A percentile compares a stretch with the other conserved stretches of the same genome.
Evolutionary conservation across 345 rosid species (phyloP).

Genomic region (Eucalyptus erythrocorys): DNA sequence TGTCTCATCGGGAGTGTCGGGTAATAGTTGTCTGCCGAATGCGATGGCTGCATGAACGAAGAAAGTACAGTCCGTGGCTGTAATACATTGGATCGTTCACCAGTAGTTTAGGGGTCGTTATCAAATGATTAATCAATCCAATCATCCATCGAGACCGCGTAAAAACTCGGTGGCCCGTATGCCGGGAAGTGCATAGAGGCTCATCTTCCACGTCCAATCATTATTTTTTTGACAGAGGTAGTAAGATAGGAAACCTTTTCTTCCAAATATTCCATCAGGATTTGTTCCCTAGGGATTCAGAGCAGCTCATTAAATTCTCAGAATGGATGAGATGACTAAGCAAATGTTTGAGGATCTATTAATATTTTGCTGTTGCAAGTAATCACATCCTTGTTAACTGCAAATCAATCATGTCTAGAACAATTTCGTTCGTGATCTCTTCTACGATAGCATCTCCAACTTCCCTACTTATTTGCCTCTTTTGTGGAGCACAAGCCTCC

Average conservation of each 20-base stretch:
- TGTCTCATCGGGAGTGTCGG: neutral
- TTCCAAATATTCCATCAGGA: neutral
- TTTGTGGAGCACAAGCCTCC: slow-evolving; percentile 3
- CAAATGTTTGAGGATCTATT: neutral
- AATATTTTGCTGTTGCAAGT: neutral
- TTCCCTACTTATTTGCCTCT: slow-evolving; percentile 5
- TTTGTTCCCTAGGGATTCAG: neutral
- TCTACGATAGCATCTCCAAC: slow-evolving; percentile 30
- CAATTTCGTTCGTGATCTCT: slow-evolving; percentile 14
- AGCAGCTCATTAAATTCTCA: neutral
- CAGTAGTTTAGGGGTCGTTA: neutral
- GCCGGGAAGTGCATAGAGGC: neutral
- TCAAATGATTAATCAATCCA: neutral
- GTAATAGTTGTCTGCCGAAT: neutral
- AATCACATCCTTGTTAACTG: neutral
- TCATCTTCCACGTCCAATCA: neutral
- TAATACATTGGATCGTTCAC: neutral
- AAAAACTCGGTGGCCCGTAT: neutral
- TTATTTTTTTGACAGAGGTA: neutral
- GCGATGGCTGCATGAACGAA: neutral
- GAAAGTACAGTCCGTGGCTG: neutral
- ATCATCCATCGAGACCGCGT: neutral
- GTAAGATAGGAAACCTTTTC: neutral
- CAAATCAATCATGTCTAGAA: slow-evolving; percentile 6
- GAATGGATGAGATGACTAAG: neutral